Conservation (phyloP, 2,329 filamentous ascomycete genomes). For the Aspergillus alliaceus region DNA sequence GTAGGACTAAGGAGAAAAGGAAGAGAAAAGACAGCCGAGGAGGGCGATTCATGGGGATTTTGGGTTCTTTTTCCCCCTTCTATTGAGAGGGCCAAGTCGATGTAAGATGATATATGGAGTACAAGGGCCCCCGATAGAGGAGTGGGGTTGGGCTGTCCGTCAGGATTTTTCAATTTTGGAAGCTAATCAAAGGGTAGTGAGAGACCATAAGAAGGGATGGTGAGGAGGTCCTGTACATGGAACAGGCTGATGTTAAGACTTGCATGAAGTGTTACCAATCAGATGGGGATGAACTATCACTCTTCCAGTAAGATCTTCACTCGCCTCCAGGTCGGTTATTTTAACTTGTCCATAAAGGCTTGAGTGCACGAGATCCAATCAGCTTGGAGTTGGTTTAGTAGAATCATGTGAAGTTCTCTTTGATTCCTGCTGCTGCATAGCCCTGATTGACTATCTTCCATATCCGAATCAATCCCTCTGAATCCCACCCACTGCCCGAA, state of each 20-base stretch:
- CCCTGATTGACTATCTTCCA: too few relatives aligned
- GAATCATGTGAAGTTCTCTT: too few relatives aligned
- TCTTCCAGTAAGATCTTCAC: neutral
- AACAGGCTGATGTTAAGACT: too few relatives aligned
- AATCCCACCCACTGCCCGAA: too few relatives aligned
- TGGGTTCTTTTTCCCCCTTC: too few relatives aligned
- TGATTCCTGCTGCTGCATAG: too few relatives aligned
- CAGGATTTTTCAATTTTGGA: neutral
- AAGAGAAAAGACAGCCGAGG: neutral
- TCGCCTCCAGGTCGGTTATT: neutral
- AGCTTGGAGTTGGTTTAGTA: neutral
- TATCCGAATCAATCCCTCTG: too few relatives aligned
- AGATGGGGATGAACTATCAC: neutral
- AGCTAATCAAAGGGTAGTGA: too few relatives aligned
- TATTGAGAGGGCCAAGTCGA: too few relatives aligned
- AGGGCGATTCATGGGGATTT: neutral
- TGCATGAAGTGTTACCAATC: neutral
- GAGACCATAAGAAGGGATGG: neutral
- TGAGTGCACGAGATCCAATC: neutral
- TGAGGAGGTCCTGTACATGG: neutral
- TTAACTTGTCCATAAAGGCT: neutral
- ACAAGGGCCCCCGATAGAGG: neutral
- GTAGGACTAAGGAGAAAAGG: neutral
- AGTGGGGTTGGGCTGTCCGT: neutral
- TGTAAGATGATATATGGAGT: neutral